Evolutionary conservation across 768 basidiomycete genomes (phyloP), one percentile per base, ranked within the genome.

Genomic region (Tylopilus cervinicoccineus): DNA sequence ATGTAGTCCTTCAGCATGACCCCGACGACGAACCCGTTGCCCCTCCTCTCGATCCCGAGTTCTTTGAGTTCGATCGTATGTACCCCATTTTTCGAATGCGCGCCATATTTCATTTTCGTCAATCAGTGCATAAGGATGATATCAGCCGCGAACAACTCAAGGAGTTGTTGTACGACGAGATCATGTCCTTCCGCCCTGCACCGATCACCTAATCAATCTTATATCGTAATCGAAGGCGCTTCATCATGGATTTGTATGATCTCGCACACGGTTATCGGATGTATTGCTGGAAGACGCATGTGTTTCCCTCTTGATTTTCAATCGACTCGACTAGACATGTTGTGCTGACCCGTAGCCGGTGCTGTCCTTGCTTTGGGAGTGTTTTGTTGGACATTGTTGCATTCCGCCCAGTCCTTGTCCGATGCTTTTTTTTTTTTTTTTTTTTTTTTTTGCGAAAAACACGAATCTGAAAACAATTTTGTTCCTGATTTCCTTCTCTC

Each of bases 21-120:
- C 92, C 94, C 2, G 92, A 95, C 42, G 96, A 99, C 61, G 96
- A 99, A 69, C 96, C 96, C 0, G 81, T 86, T 20, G 94, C 94
- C 0, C 88, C 93, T 5, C 94, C 95, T n/a, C 83, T 99, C 40
- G 89, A 91, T 56, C 87, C 93, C 5, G 86, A 88, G 56, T 99
- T 98, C 76, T 99, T 99, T 68, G 93, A 95, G 62, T 98, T 98
- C 65, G 96, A 99, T 67, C 70, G 88, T 90, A 55, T 70, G 87
- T 78, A 5, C 45, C 14, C 14, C 0, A 6, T 13, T 43, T 37
- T 26, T 7, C 16, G 7, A 10, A 8, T 19, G 19, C 4, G 12
- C 31, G 4, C 13, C 38, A 34, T 24, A 32, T 24, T 12, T 47
- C 26, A 53, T 42, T 45, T n/a, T 38, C 34, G 28, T 39, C 9